Percentiles rank a stretch among this genome's conserved stretches.
These are phyloP conservation scores for Ailanthus altissimus DNA, from an alignment of 345 rosid species.

Conservation along the genomic window DNA sequence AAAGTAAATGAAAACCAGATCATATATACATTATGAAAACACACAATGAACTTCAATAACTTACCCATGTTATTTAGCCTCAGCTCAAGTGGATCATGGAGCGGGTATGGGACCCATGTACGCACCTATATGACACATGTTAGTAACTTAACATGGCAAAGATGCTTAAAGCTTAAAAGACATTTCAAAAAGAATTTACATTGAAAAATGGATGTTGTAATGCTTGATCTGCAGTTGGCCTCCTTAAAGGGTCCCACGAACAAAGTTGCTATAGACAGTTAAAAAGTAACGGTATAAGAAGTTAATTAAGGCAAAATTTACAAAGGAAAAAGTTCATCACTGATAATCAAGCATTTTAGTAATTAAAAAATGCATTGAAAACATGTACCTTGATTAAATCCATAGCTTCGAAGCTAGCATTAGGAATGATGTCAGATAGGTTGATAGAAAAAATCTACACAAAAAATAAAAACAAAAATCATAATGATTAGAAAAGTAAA, in stretches of 20 bases:
- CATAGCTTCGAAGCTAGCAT: conserved; percentile 80
- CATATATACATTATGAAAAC: neutral
- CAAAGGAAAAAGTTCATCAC: neutral
- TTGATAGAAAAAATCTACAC: conserved; percentile 62
- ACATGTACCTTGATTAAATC: conserved; percentile 73
- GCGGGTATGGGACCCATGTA: conserved; percentile 62
- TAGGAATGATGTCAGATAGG: conserved; percentile 65
- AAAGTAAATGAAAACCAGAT: conserved; percentile 6
- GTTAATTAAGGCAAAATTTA: conserved; percentile 4
- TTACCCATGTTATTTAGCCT: conserved; percentile 73
- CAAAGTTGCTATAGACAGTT: conserved; percentile 59
- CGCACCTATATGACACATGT: conserved; percentile 49
- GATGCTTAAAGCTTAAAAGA: conserved; percentile 13
- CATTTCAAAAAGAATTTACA: conserved; percentile 44
- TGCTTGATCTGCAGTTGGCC: conserved; percentile 93
- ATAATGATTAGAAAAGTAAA: conserved; percentile 5
- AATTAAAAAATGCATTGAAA: conserved; percentile 4
- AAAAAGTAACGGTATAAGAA: conserved; percentile 19
- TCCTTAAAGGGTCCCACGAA: conserved; percentile 84
- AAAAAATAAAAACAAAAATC: neutral
- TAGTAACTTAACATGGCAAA: conserved; percentile 20
- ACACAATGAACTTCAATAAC: conserved; percentile 24
- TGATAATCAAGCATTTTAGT: neutral
- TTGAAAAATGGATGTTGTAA: conserved; percentile 88
- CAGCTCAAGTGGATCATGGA: conserved; percentile 72